Percentiles rank a stretch among this genome's conserved stretches.
Evolutionary conservation across 306 rosid species (phyloP).

Genomic region (Trifolium fragiferum): DNA sequence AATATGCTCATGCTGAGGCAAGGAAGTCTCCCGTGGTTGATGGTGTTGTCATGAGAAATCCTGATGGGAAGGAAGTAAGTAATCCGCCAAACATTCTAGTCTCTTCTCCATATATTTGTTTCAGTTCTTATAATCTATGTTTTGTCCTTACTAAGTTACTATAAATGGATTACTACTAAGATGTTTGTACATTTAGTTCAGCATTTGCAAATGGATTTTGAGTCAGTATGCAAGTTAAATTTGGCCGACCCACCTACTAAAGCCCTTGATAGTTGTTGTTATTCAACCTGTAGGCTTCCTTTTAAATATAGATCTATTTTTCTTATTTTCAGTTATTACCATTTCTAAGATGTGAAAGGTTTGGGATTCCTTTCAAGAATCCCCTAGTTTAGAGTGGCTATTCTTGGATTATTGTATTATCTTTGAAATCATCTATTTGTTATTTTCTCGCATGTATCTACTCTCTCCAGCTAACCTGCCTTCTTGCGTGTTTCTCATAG

Average conservation of each 20-base stretch:
- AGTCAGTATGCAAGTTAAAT: not conserved
- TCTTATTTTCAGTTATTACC: not conserved
- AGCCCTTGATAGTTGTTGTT: not conserved
- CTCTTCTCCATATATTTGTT: conserved; percentile 28
- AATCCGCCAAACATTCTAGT: conserved; percentile 32
- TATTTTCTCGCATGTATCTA: not conserved
- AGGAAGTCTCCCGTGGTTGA: conserved; percentile 99
- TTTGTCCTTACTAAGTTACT: conserved; percentile 9
- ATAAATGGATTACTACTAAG: conserved; percentile 11
- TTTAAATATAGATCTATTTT: not conserved
- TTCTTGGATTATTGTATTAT: not conserved
- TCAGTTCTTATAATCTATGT: conserved; percentile 28
- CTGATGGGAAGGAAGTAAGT: conserved; percentile 96
- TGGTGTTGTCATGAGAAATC: conserved; percentile 99
- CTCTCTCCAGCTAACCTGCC: conserved; percentile 11
- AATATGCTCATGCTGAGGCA: conserved; percentile 99
- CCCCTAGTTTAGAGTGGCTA: not conserved
- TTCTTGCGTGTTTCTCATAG: not conserved
- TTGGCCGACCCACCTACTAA: conserved; percentile 2
- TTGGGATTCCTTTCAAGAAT: conserved; percentile 13
- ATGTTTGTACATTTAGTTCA: not conserved
- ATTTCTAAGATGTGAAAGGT: not conserved
- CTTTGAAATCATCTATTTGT: not conserved
- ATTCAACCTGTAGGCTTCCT: not conserved
- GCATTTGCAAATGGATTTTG: conserved; percentile 5